Conservation (phyloP, 2,329 filamentous ascomycete genomes). For the Cercospora sesami region DNA sequence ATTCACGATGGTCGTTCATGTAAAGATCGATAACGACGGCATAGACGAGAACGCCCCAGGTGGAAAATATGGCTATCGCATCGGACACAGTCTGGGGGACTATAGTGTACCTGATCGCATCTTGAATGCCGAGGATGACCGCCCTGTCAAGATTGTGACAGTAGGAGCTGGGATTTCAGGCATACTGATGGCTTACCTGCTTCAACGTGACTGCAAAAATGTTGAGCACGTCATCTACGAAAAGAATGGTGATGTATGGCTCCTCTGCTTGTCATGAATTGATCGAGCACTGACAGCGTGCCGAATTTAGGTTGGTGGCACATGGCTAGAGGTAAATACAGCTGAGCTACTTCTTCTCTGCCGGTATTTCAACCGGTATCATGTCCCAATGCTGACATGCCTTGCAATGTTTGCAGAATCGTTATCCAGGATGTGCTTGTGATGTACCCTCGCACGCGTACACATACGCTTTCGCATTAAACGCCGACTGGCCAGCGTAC, state of each 20-base stretch:
- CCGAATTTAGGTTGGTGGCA: background rate
- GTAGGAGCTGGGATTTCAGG: background rate
- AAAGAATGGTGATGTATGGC: background rate
- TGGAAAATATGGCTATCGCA: background rate
- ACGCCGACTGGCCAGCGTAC: slow-evolving; percentile 33
- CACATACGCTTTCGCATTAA: slow-evolving; percentile 37
- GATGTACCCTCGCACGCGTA: slow-evolving; percentile 41
- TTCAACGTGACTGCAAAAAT: background rate
- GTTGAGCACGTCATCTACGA: background rate
- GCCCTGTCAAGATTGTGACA: background rate
- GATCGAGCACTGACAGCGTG: background rate
- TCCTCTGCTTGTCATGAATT: background rate
- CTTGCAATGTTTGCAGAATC: background rate
- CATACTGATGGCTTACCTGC: background rate
- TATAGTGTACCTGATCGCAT: background rate
- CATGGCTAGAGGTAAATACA: background rate
- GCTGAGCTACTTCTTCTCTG: background rate
- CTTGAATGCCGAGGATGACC: background rate
- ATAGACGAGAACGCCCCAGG: background rate
- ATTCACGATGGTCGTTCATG: background rate
- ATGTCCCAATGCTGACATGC: background rate
- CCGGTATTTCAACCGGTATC: background rate
- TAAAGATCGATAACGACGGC: background rate
- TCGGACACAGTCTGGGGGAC: background rate
- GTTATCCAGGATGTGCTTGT: slow-evolving; percentile 43